Base-by-base conservation (phyloP, 1,139 yeast genomes). In the Yamadazyma sp. region DNA sequence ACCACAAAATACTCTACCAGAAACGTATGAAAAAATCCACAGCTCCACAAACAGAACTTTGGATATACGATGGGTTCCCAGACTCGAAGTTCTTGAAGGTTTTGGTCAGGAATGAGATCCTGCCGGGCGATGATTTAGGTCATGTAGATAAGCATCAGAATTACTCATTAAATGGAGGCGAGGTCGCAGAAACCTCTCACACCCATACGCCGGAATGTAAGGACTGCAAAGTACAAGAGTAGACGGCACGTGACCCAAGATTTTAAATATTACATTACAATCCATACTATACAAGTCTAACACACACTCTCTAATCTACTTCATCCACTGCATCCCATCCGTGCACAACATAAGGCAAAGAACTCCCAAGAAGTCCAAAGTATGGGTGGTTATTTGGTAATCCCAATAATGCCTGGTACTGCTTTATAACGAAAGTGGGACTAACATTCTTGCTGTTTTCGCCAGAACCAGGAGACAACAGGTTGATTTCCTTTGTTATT, bases 361-460 rank as follows among this genome's bases (percentile, higher is more conserved):
- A 62, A 34, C 67, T 59, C 1, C 73, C 74, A 30, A 69, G 52
- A 23, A 59, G 52, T 2, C 76, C 76, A 46, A 69, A 70, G 46
- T 64, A 60, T 30, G 60, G 47, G 14, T 65, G 54, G 40, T 64
- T 66, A 46, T 61, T 70, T 8, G 76, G 75, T 32, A 70, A 57
- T 4, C 76, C 75, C 28, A 70, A 54, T 37, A 69, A 50, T 26
- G 57, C 51, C 44, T 69, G 74, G 50, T 67, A 69, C 44, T 70
- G 75, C 44, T 69, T 69, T 33, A 67, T 62, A 6, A 70, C 74
- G 52, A 69, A 70, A 5, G 75, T 70, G 8, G 76, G 76, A 25
- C 69, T 62, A 10, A 70, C 69, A 40, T 70, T 70, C 42, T 67
- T 67, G 14, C 54, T 47, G 18, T 44, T 51, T 11, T 40, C 38